phyloP scores from a whole-genome alignment of 192 early-diverging fungal genomes.

The Chytriomyces sp. region DNA sequence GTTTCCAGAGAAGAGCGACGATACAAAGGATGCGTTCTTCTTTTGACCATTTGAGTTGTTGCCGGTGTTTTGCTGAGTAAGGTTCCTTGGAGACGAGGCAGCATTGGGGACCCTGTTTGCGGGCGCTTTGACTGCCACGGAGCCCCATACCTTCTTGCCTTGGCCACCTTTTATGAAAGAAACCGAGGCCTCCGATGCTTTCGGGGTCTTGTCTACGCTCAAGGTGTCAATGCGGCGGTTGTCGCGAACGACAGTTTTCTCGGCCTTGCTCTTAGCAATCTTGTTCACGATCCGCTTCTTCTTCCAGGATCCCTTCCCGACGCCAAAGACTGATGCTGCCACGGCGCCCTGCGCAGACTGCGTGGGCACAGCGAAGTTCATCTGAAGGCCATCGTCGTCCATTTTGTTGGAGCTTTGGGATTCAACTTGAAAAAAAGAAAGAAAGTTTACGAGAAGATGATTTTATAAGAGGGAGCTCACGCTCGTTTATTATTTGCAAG shows the following conservation, averaged over 20 bases:
- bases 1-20: conserved; percentile 82
- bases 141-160: not conserved
- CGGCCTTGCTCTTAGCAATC: conserved; percentile 35
- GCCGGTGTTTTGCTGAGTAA: too few relatives aligned
- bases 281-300: conserved; percentile 52
- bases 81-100: too few relatives aligned
- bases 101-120: not conserved
- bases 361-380: conserved; percentile 61
- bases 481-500: too few relatives aligned
- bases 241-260: not conserved
- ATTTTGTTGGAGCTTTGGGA: too few relatives aligned
- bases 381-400: conserved; percentile 72
- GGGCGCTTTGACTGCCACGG: not conserved
- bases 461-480: too few relatives aligned
- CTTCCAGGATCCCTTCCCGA: conserved; percentile 33
- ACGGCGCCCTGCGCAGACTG: not conserved
- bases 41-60: not conserved
- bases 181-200: not conserved
- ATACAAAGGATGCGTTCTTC: conserved; percentile 42
- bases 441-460: too few relatives aligned
- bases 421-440: too few relatives aligned
- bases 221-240: conserved; percentile 7
- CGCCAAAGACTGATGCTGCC: conserved; percentile 20
- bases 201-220: not conserved
- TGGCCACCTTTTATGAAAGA: too few relatives aligned